phyloP scores from a whole-genome alignment of 306 rosid species.

The Cucumis melo region DNA sequence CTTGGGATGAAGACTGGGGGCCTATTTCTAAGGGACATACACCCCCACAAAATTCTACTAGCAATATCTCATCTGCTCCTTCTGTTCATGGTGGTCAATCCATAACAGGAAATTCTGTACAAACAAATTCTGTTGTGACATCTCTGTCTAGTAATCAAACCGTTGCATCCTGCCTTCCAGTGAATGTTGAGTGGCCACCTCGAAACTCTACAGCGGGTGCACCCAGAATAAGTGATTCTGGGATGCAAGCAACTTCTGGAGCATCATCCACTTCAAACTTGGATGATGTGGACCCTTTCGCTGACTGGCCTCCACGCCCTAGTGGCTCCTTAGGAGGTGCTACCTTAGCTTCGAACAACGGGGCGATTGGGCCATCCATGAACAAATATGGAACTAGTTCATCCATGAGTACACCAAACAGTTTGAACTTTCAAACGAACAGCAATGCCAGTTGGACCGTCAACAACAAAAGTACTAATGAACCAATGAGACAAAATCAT shows the following conservation, averaged over 20 bases:
- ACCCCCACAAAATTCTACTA: conserved; percentile 26
- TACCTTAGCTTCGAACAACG: conserved; percentile 44
- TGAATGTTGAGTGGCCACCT: conserved; percentile 96
- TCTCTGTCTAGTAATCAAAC: conserved; percentile 41
- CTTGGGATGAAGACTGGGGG: conserved; percentile 99
- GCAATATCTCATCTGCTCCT: conserved; percentile 15
- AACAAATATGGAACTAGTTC: conserved; percentile 37
- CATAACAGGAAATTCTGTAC: conserved; percentile 26
- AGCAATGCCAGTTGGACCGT: conserved; percentile 39
- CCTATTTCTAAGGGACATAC: conserved; percentile 21
- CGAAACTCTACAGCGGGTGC: conserved; percentile 28
- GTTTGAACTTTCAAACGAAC: conserved; percentile 32
- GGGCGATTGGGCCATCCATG: conserved; percentile 24
- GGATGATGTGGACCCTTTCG: conserved; percentile 67
- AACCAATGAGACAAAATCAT: conserved; percentile 27
- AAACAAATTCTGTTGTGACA: conserved; percentile 21
- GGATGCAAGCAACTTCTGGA: conserved; percentile 36
- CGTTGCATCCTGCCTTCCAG: conserved; percentile 53
- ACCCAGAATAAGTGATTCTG: conserved; percentile 37
- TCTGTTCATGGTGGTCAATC: conserved; percentile 25
- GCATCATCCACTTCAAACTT: conserved; percentile 45
- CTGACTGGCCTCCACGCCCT: conserved; percentile 87
- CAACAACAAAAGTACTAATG: conserved; percentile 27
- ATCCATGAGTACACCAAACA: conserved; percentile 34
- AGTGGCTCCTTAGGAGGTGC: conserved; percentile 42